phyloP scores from a whole-genome alignment of 495 filamentous ascomycete genomes.

The Penicillium subrubescens region DNA sequence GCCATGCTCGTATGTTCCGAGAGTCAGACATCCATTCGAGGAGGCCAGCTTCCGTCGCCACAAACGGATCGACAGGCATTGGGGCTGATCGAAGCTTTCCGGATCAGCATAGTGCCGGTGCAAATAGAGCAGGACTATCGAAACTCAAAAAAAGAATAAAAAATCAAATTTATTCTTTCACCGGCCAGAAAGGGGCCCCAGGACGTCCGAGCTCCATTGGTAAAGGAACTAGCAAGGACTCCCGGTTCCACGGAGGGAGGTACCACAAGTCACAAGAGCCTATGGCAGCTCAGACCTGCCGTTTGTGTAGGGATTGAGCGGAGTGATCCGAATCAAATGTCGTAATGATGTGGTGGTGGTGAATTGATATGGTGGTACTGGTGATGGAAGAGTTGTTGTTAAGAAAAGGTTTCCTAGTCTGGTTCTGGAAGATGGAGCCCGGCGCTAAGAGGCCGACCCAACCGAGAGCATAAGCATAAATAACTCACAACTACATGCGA shows the following conservation, averaged over 20 bases:
- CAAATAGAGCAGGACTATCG: background rate
- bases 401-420: slow-evolving; percentile 10
- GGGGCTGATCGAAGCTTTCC: slow-evolving; percentile 22
- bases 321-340: slow-evolving; percentile 9
- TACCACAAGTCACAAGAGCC: slow-evolving; percentile 25
- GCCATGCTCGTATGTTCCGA: background rate
- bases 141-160: background rate
- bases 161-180: background rate
- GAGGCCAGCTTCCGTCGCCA: slow-evolving; percentile 9
- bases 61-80: slow-evolving; percentile 15
- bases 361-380: background rate
- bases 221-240: slow-evolving; percentile 19
- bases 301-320: slow-evolving; percentile 2
- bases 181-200: slow-evolving; percentile 12
- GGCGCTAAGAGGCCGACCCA: background rate
- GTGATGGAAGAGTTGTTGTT: background rate
- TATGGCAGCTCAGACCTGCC: background rate
- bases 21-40: background rate
- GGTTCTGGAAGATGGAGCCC: background rate
- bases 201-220: slow-evolving; percentile 23
- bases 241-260: slow-evolving; percentile 30
- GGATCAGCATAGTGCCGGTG: slow-evolving; percentile 11
- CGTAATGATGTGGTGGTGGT: background rate
- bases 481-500: background rate
- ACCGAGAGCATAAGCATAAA: background rate